A percentile compares a stretch with the other conserved stretches of the same genome.
These are phyloP conservation scores for Pichia rugopelliculosa DNA, from an alignment of 805 yeast genomes.

Conservation along the genomic window DNA sequence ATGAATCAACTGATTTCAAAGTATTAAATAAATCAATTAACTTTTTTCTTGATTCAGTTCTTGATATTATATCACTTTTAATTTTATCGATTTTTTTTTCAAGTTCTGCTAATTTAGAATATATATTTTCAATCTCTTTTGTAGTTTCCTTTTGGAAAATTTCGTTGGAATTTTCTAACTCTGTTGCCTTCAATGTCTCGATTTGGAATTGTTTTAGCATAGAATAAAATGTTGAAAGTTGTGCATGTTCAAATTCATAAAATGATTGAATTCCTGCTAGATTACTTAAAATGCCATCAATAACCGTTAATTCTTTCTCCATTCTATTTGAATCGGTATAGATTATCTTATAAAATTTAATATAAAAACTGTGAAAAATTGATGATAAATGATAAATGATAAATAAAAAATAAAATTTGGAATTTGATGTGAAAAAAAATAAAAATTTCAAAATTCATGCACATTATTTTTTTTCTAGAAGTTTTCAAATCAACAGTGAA, in stretches of 20 bases:
- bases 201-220: conserved; percentile 13
- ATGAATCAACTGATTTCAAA: conserved; percentile 16
- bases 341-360: not conserved
- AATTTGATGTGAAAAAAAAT: not conserved
- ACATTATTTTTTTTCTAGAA: too few species aligned
- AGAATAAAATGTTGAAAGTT: conserved; percentile 14
- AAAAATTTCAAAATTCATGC: too few species aligned
- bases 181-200: conserved; percentile 11
- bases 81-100: conserved; percentile 12
- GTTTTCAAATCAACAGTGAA: too few species aligned
- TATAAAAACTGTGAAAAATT: not conserved
- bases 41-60: conserved; percentile 23
- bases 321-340: conserved; percentile 3
- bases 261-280: conserved; percentile 21
- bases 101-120: conserved; percentile 11
- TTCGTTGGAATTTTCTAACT: conserved; percentile 13
- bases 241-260: conserved; percentile 21
- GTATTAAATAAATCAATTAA: conserved; percentile 23
- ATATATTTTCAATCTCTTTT: conserved; percentile 16
- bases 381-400: too few species aligned
- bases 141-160: conserved; percentile 17
- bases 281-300: conserved; percentile 23
- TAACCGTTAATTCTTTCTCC: conserved; percentile 20
- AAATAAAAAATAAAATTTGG: too few species aligned
- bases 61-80: conserved; percentile 33